Percentiles rank a stretch among this genome's conserved stretches.
Evolutionary conservation across 805 yeast species (phyloP).

Genomic region (Metschnikowia santaceciliae): DNA sequence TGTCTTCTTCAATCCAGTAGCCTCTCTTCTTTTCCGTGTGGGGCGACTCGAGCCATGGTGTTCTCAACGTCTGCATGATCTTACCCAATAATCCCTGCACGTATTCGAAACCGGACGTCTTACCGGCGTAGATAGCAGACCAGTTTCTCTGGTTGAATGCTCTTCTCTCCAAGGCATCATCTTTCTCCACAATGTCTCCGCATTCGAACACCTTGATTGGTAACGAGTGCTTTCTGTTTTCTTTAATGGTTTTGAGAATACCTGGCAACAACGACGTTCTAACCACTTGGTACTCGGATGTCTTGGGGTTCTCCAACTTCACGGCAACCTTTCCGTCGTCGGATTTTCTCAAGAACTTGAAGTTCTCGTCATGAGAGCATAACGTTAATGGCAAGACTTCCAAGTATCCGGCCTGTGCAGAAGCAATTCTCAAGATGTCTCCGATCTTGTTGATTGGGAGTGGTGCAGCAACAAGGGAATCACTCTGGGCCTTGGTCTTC

Average conservation of each 20-base stretch:
- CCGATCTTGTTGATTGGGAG: conserved; percentile 87
- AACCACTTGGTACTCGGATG: conserved; percentile 94
- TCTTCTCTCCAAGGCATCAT: conserved; percentile 74
- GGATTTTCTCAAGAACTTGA: conserved; percentile 68
- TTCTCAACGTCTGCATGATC: conserved; percentile 92
- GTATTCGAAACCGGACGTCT: conserved; percentile 89
- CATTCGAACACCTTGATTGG: conserved; percentile 94
- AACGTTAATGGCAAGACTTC: conserved; percentile 95
- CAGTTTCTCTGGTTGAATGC: conserved; percentile 92
- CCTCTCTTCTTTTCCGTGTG: conserved; percentile 58
- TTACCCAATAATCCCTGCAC: conserved; percentile 94
- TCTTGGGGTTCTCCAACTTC: conserved; percentile 92
- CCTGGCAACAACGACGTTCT: conserved; percentile 95
- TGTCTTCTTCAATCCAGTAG: conserved; percentile 77
- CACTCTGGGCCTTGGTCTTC: conserved; percentile 73
- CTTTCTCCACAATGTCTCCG: conserved; percentile 91
- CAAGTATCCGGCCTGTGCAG: conserved; percentile 92
- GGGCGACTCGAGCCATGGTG: conserved; percentile 69
- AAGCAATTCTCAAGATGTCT: conserved; percentile 85
- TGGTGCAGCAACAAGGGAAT: conserved; percentile 79
- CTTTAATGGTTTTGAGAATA: conserved; percentile 87
- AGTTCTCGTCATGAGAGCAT: conserved; percentile 96
- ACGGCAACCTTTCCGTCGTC: conserved; percentile 83
- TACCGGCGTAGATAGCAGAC: conserved; percentile 93
- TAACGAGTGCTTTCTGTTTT: conserved; percentile 90